Evolutionary conservation across 129 eudicot genomes (phyloP), one percentile per base, ranked within the genome.

Genomic region (Calendula officinalis): DNA sequence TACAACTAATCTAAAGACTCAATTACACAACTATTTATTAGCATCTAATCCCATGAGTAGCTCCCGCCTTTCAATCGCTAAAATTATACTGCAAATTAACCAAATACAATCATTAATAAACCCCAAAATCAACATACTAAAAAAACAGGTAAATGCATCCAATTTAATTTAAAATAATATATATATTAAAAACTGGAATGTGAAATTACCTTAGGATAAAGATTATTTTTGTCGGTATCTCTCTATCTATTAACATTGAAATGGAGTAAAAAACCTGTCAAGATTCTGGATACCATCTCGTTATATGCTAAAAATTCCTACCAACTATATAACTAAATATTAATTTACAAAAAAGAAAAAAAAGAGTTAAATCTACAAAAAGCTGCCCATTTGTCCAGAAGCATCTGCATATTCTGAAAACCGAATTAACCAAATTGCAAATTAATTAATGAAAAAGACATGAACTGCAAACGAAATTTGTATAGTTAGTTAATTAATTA

Each of bases 291-390:
- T 33, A 44, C 57, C 56, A 16, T 68, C 22, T 30, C 27, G 9
- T 41, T 55, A 14, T 51, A 17, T 62, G 55, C 69, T 62, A 4
- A 13, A 44, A 34, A 8, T 9, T 6, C 63, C 76, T 71, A 70
- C 67, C 59, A 59, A 69, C 75, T 41, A 37, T 64, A 27, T 58
- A 66, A 40, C 32, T 40, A 39, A 67, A 67, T 15, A 57, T 47
- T 39, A 47, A 41, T 66, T 57, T 74, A 74, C 73, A 74, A 66
- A 65, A n/a, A 36, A 22, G 30, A 22, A 22, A 22, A 22, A 22
- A 22, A 22, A 0, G 2, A 22, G 30, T 56, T 51, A 71, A 61
- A 71, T 62, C 76, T 71, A 71, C 69, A 65, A 65, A 73, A 54
- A 64, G 3, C 11, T 9, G 5, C 6, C 67, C 22, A 4, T 27